Conservation (phyloP, 2,329 filamentous ascomycete genomes). For the Graphiopsis chlorocephala region DNA sequence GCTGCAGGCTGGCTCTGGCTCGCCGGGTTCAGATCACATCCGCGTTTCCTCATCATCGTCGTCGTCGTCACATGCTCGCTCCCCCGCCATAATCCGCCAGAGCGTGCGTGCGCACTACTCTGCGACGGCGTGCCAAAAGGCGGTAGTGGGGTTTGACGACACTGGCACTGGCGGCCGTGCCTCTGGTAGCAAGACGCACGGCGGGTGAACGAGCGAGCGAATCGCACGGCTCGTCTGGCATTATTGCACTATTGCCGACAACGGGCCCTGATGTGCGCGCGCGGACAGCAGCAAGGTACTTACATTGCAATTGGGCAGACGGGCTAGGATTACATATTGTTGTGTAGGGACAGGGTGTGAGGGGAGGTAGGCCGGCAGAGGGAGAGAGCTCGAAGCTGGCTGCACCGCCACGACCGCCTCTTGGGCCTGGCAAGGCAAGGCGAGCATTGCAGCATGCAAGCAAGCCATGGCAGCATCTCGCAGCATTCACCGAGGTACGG, state of each 20-base stretch:
- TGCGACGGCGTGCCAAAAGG: background rate
- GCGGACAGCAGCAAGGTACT: background rate
- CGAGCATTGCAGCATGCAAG: background rate
- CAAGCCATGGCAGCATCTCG: background rate
- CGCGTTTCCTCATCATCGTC: background rate
- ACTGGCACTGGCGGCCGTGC: background rate
- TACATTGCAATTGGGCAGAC: background rate
- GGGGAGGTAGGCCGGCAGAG: background rate
- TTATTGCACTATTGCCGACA: background rate
- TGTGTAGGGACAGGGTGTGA: background rate
- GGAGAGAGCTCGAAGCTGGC: background rate
- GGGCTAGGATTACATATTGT: background rate
- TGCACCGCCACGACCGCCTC: background rate
- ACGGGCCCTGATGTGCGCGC: background rate
- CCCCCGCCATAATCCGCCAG: background rate
- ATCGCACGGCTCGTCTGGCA: background rate
- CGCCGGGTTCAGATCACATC: conserved; percentile 1
- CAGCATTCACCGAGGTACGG: background rate
- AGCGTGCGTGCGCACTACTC: background rate
- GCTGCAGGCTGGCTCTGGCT: background rate
- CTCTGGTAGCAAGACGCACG: background rate
- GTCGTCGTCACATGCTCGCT: conserved; percentile 3
- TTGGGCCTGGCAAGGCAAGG: background rate
- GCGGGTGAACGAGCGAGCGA: background rate
- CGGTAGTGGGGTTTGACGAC: background rate